These are phyloP conservation scores for Moelleriella libera DNA, from an alignment of 2,329 filamentous ascomycete genomes.

Conservation along the genomic window DNA sequence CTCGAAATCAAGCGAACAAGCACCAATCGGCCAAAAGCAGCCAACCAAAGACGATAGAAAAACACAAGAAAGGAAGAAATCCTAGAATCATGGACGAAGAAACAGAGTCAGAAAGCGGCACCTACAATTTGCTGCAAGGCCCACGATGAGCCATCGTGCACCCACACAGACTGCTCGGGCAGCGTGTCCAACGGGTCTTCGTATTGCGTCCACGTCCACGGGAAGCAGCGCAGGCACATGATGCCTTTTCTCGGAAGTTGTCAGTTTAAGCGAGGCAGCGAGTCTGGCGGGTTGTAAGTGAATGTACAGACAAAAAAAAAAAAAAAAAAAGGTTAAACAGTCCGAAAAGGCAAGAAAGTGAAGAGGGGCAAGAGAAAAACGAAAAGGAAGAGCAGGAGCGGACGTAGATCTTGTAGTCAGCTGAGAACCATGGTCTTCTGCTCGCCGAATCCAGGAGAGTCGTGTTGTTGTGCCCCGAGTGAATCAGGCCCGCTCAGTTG, in stretches of 20 bases:
- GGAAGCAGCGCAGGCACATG: conserved; percentile 43
- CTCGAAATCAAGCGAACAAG: background rate
- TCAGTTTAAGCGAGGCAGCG: background rate
- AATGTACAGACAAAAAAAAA: too few species aligned
- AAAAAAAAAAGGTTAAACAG: too few species aligned
- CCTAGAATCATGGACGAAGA: background rate
- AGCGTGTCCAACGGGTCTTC: conserved; percentile 22
- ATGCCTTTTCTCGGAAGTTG: background rate
- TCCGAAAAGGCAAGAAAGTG: too few species aligned
- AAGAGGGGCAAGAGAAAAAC: too few species aligned
- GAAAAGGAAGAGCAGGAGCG: too few species aligned
- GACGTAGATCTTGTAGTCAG: too few species aligned
- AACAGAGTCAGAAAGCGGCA: conserved; percentile 1
- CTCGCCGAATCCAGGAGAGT: too few species aligned
- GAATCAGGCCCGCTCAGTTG: too few species aligned
- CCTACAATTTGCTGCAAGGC: conserved; percentile 25
- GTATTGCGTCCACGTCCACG: conserved; percentile 33
- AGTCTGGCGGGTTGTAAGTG: too few species aligned
- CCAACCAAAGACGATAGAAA: background rate
- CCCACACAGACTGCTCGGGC: conserved; percentile 28
- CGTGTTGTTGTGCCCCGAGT: too few species aligned
- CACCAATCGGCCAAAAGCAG: background rate
- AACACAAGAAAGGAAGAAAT: background rate
- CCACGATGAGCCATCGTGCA: conserved; percentile 19
- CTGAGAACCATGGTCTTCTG: too few species aligned